Evolutionary conservation across 176 grass and related monocot species (phyloP), one percentile per base, ranked within the genome.

Genomic region (Poa annua): DNA sequence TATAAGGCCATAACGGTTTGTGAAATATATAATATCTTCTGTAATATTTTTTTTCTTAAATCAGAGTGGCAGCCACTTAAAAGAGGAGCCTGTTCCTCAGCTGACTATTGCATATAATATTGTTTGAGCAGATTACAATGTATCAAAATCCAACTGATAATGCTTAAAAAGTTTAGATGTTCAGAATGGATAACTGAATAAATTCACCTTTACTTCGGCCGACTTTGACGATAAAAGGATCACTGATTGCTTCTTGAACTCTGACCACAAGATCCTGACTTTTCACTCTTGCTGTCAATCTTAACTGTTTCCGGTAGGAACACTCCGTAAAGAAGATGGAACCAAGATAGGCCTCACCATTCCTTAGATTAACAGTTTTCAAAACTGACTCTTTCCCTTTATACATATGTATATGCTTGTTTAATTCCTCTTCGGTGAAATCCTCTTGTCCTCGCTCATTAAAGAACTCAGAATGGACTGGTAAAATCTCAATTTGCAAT

Each of bases 221-320:
- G 7, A 11, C 16, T 68, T 80, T 51, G 63, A 80, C 62, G 0
- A 68, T 45, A 80, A 68, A 80, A 53, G 62, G 48, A 24, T 52
- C 5, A 51, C 29, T 80, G 32, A 50, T 24, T 67, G 78, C 78
- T 80, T 80, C 78, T 35, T 80, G 78, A 53, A 68, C 32, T 49
- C 78, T 80, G 44, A 38, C 48, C 0, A 8, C 17, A 51, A 51
- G 78, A 41, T 54, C 63, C 32, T 69, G 78, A 2, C 7, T 39
- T 68, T 81, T 80, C 32, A 67, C 62, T 24, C 78, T 51, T 52
- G 62, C 78, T 67, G 45, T n/a, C 62, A 80, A 67, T 80, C 78
- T 66, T 67, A 80, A 22, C 29, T 2, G 36, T 52, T 68, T 53
- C 13, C 20, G 0, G 0, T 69, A 8, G 4, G 78, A 54, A 34